Evolutionary conservation across 352 stramenopile species (phyloP).

Genomic region (Globisporangium yorkense): DNA sequence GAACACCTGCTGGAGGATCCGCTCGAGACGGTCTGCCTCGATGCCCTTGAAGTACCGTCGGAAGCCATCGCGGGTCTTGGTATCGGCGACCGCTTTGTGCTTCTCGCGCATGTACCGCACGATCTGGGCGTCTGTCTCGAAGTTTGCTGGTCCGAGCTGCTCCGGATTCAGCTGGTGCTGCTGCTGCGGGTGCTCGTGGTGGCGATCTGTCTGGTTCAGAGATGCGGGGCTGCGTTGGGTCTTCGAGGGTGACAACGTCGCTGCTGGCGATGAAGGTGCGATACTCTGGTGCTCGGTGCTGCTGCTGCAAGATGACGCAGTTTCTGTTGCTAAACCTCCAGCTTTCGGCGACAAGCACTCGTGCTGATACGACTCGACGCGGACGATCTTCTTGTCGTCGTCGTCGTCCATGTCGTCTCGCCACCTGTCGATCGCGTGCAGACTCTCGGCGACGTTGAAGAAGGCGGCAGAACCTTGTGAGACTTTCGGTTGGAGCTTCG

Average conservation of each 20-base stretch:
- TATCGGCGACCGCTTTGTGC: conserved; percentile 28
- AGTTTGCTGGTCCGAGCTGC: conserved; percentile 33
- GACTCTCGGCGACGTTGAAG: conserved; percentile 68
- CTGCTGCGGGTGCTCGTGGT: neutral
- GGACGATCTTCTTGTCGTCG: conserved; percentile 22
- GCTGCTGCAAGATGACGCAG: neutral
- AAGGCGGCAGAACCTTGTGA: conserved; percentile 24
- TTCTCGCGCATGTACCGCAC: conserved; percentile 49
- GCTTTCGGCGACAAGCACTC: conserved; percentile 20
- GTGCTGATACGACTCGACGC: conserved; percentile 27
- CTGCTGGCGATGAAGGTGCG: neutral
- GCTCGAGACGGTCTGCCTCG: conserved; percentile 34
- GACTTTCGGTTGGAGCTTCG: conserved; percentile 15
- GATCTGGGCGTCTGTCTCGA: conserved; percentile 36
- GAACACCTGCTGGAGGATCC: conserved; percentile 45
- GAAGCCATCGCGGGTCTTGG: conserved; percentile 73
- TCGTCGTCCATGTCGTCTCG: conserved; percentile 60
- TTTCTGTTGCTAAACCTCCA: neutral
- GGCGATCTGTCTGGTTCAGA: neutral
- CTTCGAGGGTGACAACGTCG: neutral
- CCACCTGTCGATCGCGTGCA: conserved; percentile 71
- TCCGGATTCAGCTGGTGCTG: conserved; percentile 7
- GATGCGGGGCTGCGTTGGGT: neutral
- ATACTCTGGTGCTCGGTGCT: neutral
- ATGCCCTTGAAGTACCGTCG: conserved; percentile 62